Evolutionary conservation across 208 protist genomes (phyloP).

Genomic region (Sergeia podlipaevii): DNA sequence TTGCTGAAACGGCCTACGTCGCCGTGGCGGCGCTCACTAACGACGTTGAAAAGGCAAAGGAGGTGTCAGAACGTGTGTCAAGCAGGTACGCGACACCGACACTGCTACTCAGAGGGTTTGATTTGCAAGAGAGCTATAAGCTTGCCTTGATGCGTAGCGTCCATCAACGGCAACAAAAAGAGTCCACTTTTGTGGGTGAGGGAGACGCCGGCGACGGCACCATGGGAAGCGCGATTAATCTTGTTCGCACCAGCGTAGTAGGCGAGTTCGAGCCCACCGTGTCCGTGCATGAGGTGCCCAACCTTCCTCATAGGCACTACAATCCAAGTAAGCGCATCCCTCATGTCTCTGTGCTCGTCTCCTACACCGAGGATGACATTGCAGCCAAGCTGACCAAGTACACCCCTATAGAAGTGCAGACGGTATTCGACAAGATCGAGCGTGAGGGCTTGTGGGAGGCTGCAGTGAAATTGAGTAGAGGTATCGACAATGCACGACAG

Average conservation of each 20-base stretch:
- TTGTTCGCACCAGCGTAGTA: conserved; percentile 27
- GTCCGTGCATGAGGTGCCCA: conserved; percentile 28
- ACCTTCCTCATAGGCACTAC: conserved; percentile 64
- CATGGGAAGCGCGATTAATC: no score
- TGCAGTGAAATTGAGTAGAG: conserved; percentile 47
- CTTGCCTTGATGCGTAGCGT: conserved; percentile 5
- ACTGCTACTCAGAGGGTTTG: conserved; percentile 34
- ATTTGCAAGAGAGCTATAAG: conserved; percentile 29
- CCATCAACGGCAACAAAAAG: no score
- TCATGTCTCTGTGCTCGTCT: conserved; percentile 29
- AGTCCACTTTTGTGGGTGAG: no score
- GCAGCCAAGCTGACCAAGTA: conserved; percentile 20
- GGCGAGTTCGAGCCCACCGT: conserved; percentile 14
- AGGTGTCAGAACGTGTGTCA: conserved; percentile 12
- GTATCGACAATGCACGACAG: conserved; percentile 25
- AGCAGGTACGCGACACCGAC: conserved; percentile 3
- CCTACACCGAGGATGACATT: conserved; percentile 33
- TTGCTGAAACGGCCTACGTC: conserved; percentile 27
- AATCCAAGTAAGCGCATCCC: conserved; percentile 32
- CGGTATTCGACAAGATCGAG: conserved; percentile 55
- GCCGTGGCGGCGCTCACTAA: conserved; percentile 21
- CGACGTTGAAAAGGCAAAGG: conserved; percentile 27
- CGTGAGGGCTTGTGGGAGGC: conserved; percentile 54
- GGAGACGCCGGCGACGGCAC: no score
- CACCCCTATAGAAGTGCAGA: conserved; percentile 37